These are phyloP conservation scores for Agrocybe praecox DNA, from an alignment of 768 basidiomycete species.

Conservation along the genomic window DNA sequence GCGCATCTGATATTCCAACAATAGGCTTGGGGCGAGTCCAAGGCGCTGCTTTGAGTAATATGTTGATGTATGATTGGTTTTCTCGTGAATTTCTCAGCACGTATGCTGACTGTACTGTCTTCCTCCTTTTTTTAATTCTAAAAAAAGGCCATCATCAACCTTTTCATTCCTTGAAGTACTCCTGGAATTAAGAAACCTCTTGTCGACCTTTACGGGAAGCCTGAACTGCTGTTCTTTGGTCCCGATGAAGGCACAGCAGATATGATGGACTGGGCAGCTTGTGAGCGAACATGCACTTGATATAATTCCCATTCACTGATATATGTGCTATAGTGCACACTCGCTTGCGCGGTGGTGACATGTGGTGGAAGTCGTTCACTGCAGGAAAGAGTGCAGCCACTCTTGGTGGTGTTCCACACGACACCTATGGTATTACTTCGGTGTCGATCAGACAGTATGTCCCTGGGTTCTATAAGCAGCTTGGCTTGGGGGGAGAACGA, in stretches of 20 bases:
- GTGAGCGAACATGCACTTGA: conserved; percentile 41
- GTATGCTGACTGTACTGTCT: conserved; percentile 5
- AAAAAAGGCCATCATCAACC: conserved; percentile 85
- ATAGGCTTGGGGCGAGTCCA: conserved; percentile 79
- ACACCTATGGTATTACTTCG: conserved; percentile 93
- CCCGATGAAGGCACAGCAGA: conserved; percentile 98
- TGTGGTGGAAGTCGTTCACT: conserved; percentile 99
- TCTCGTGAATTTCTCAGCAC: not conserved
- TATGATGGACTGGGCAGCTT: conserved; percentile 99
- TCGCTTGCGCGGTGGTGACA: conserved; percentile 82
- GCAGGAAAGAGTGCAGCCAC: conserved; percentile 91
- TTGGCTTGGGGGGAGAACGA: conserved; percentile 93
- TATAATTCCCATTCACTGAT: conserved; percentile 5
- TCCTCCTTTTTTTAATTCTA: conserved; percentile 2
- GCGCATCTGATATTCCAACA: not conserved
- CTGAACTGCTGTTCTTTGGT: conserved; percentile 93
- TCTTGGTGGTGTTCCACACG: conserved; percentile 91
- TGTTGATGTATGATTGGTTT: conserved; percentile 66
- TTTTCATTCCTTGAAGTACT: conserved; percentile 93
- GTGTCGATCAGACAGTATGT: conserved; percentile 94
- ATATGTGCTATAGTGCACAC: conserved; percentile 67
- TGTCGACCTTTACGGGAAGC: conserved; percentile 87
- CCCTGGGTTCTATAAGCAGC: conserved; percentile 91
- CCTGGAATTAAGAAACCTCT: conserved; percentile 96
- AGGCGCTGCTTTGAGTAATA: conserved; percentile 96